Evolutionary conservation across 2,329 filamentous ascomycete species (phyloP).

Genomic region (Diaporthe nobilis): DNA sequence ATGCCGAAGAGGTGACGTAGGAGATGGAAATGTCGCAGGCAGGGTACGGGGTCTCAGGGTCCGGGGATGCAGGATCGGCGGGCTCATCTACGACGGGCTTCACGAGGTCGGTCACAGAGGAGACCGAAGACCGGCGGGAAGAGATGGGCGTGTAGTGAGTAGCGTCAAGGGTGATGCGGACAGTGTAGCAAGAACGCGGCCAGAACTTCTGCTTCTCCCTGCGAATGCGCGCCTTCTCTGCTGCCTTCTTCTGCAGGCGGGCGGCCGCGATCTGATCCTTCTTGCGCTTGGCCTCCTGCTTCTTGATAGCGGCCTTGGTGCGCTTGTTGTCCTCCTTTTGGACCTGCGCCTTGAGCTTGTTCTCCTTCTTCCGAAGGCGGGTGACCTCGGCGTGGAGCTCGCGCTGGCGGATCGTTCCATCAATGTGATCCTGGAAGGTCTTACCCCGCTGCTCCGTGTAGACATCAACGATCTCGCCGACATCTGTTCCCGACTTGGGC

Average conservation of each 20-base stretch:
- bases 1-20: constrained; percentile 71
- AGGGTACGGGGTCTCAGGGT: constrained; percentile 37
- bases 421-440: constrained; percentile 57
- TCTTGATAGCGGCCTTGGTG: constrained; percentile 51
- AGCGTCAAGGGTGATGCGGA: constrained; percentile 66
- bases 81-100: constrained; percentile 64
- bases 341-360: constrained; percentile 48
- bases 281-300: constrained; percentile 54
- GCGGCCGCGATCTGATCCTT: constrained; percentile 53
- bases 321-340: constrained; percentile 47
- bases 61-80: constrained; percentile 58
- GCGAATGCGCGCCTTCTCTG: constrained; percentile 61
- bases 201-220: constrained; percentile 62
- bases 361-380: constrained; percentile 51
- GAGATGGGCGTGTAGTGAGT: constrained; percentile 58
- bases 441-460: constrained; percentile 60
- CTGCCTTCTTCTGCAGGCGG: constrained; percentile 53
- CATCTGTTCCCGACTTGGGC: constrained; percentile 51
- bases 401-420: constrained; percentile 50
- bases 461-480: constrained; percentile 55
- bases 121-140: constrained; percentile 64
- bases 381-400: constrained; percentile 52
- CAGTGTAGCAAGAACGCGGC: constrained; percentile 63
- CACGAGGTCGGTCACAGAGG: constrained; percentile 66
- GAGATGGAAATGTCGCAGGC: constrained; percentile 67